A percentile compares a stretch with the other conserved stretches of the same genome.
Conservation (phyloP, 768 basidiomycete species). For the Lyophyllum decastes region DNA sequence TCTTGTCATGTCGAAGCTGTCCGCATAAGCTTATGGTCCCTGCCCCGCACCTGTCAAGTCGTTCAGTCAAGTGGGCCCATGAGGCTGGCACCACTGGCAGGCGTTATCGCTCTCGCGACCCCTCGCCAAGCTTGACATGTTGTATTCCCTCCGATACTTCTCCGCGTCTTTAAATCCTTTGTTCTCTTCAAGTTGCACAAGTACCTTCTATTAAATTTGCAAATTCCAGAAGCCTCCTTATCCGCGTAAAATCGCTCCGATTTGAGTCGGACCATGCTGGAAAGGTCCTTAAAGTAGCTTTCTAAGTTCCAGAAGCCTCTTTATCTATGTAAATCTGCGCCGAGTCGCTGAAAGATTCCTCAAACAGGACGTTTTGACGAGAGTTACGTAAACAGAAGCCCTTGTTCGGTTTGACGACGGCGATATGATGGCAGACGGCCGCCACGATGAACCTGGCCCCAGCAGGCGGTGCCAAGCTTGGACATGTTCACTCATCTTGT, state of each 20-base stretch:
- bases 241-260: too few relatives aligned
- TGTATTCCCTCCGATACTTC: too few relatives aligned
- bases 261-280: too few relatives aligned
- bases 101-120: not conserved
- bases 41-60: not conserved
- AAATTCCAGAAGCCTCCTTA: too few relatives aligned
- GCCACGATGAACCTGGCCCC: conserved; percentile 4
- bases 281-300: not conserved
- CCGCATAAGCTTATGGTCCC: not conserved
- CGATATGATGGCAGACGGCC: not conserved
- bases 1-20: not conserved
- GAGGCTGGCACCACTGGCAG: not conserved
- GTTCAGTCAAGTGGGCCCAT: not conserved
- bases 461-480: conserved; percentile 4
- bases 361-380: not conserved
- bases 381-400: conserved; percentile 9
- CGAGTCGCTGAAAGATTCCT: not conserved
- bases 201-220: too few relatives aligned
- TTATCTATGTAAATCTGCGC: not conserved
- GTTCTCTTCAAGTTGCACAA: too few relatives aligned
- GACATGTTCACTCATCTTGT: conserved; percentile 15
- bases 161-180: too few relatives aligned
- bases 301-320: not conserved
- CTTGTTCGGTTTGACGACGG: conserved; percentile 3
- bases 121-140: not conserved